Percentiles rank a stretch among this genome's conserved stretches.
Evolutionary conservation across 2,329 filamentous ascomycete species (phyloP).

Genomic region (Dothiorella sarmentorum): DNA sequence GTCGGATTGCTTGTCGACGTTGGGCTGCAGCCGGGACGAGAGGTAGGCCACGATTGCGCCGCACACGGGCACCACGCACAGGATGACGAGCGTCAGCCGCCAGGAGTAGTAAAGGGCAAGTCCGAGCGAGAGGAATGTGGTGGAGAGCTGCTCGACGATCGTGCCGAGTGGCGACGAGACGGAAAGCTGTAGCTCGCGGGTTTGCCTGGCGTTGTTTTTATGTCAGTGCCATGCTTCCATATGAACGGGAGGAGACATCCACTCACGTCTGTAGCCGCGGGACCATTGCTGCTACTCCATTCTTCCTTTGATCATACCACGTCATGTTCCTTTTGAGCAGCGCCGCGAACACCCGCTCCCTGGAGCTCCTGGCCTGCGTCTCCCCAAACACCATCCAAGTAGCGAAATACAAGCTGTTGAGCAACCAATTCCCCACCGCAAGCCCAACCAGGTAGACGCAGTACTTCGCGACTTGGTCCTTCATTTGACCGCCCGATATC

Average conservation of each 20-base stretch:
- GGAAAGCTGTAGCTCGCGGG: constrained; percentile 75
- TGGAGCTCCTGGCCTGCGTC: constrained; percentile 65
- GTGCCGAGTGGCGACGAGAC: constrained; percentile 77
- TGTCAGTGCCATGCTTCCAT: not conserved
- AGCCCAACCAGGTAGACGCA: constrained; percentile 62
- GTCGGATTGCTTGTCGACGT: constrained; percentile 65
- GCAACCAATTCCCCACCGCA: constrained; percentile 63
- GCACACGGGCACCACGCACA: constrained; percentile 69
- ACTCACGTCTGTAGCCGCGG: constrained; percentile 70
- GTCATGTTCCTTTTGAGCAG: constrained; percentile 70
- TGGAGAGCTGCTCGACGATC: constrained; percentile 61
- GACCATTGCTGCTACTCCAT: constrained; percentile 70
- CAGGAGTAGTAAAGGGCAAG: constrained; percentile 79
- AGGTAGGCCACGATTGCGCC: constrained; percentile 58
- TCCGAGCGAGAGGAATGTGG: constrained; percentile 61
- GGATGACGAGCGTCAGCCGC: constrained; percentile 76
- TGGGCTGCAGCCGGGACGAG: constrained; percentile 59
- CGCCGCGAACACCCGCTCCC: constrained; percentile 62
- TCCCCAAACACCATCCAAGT: constrained; percentile 79
- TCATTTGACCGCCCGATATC: constrained; percentile 50
- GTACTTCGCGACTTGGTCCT: constrained; percentile 56
- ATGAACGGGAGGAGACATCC: not conserved
- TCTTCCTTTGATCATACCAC: constrained; percentile 75
- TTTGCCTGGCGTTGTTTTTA: constrained; percentile 58
- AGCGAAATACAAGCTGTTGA: constrained; percentile 64